Base-by-base conservation (phyloP, 768 basidiomycete genomes). In the Kwoniella dendrophila region DNA sequence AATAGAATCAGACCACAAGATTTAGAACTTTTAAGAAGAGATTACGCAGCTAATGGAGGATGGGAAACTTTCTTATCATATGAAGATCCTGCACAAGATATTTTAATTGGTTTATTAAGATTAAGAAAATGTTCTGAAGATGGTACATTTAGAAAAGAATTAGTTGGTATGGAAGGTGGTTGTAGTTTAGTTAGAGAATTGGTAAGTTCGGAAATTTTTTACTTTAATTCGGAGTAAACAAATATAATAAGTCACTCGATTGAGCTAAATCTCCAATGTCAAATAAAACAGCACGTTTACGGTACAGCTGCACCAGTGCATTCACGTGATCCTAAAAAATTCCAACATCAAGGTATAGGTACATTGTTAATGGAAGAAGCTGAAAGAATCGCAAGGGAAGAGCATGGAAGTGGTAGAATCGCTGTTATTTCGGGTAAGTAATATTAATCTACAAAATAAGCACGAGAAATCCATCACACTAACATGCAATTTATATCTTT, bases 51-150 rank as follows among this genome's bases (percentile, higher is more conserved):
- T 30, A 99, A 98, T 74, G 95, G 94, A 5, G 94, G 96, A 47
- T 99, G 96, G 96, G 96, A 99, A 81, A 98, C 96, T 1, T 99
- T 99, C 85, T 81, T 99, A 4, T 95, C 94, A 29, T 99, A 98
- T 76, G 96, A 99, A 81, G 96, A 99, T 78, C 95, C 96, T 5
- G 92, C 93, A 79, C 86, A 86, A 56, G 96, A 99, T 73, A 98
- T 99, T 78, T 86, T 99, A 45, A 87, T 99, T 63, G 96, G 96
- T 22, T 81, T 99, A 29, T 83, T 99, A 38, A 86, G 96, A 32
- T 81, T 99, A 71, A 83, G 96, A 51, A 97, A 94, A 77, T 97
- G 96, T 75, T 95, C 92, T 0, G 91, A 94, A 59, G 95, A 98
- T 65, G 94, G 94, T 1, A 98, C 95, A 2, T 99, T 94, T 82